Base-by-base conservation (phyloP, 148 eudicot genomes). In the Rhododendron henanense region DNA sequence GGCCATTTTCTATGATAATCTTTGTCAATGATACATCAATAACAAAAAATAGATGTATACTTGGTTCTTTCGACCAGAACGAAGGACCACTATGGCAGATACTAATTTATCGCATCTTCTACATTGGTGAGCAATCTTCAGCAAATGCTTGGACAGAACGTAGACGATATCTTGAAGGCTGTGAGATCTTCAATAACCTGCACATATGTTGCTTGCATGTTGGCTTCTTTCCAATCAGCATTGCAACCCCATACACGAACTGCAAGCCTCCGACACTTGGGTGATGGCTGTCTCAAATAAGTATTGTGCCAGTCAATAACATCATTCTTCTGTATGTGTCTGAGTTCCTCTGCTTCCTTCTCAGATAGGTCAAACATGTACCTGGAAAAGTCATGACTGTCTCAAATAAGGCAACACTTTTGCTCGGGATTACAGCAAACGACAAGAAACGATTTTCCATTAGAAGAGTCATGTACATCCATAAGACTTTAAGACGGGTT, bases 171-270 rank as follows among this genome's bases (percentile, higher is more conserved):
- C 89, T 95, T 95, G 90, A 95, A 92, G 82, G 90, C 89, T 25
- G 74, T 35, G 25, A 87, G 91, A 85, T 96, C 95, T 55, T 85
- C 83, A 45, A 95, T 95, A 74, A 89, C 88, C 85, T 91, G 90
- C 75, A 71, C 85, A 81, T 91, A 79, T 28, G 78, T 84, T 28
- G 53, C 59, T 37, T 87, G 90, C 53, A 85, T 53, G 33, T 91
- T 88, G 61, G 88, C 87, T 45, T 90, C 92, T 84, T 88, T 92
- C 87, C 76, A 85, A 82, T 92, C 93, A 13, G 97, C 90, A 85
- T 95, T 88, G 86, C 98, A 96, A 47, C 99, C 98, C 99, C 99
- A 95, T 41, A 96, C 89, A 31, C 95, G 91, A 83, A 93, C 78
- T 13, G 98, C 92, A 87, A 96, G 94, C 87, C 95, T 94, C 88